phyloP scores from a whole-genome alignment of 1,139 yeast species.

The Eremothecium cymbalariae region DNA sequence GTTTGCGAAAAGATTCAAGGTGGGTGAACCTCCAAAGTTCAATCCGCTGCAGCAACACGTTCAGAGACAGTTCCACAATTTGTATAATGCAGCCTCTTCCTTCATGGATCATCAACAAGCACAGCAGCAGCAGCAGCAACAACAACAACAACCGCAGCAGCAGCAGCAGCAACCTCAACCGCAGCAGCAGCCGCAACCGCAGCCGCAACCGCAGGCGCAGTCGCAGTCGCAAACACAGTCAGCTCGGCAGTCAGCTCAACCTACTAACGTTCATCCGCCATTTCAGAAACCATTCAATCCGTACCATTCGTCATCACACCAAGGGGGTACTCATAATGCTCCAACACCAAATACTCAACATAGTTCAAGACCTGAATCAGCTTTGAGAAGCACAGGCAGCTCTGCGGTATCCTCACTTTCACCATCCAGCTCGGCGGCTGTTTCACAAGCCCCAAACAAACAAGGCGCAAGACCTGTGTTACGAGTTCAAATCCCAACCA shows the following conservation, averaged over 20 bases:
- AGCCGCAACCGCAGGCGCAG: conserved; percentile 3
- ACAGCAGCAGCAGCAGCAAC: background rate
- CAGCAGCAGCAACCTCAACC: background rate
- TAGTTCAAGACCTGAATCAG: background rate
- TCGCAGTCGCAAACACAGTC: background rate
- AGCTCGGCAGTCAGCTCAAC: background rate
- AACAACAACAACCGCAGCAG: too few relatives aligned
- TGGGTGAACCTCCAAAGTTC: conserved; percentile 13
- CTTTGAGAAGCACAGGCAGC: background rate
- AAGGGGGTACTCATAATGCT: background rate
- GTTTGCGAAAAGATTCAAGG: conserved; percentile 8
- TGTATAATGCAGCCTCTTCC: conserved; percentile 12
- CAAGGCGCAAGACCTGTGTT: conserved; percentile 17
- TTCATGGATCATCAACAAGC: conserved; percentile 2
- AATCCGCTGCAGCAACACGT: conserved; percentile 23
- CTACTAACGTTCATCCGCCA: background rate
- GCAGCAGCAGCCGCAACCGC: background rate
- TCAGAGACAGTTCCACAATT: conserved; percentile 21
- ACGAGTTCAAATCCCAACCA: conserved; percentile 24
- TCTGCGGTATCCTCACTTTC: background rate
- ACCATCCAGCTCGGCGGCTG: conserved; percentile 1
- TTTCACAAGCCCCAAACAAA: conserved; percentile 3
- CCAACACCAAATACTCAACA: background rate
- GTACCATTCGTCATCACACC: background rate
- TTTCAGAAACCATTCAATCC: conserved; percentile 5